A percentile compares a stretch with the other conserved stretches of the same genome.
Evolutionary conservation across 2,329 filamentous ascomycete species (phyloP).

Genomic region (Scleromitrula shiraiana): DNA sequence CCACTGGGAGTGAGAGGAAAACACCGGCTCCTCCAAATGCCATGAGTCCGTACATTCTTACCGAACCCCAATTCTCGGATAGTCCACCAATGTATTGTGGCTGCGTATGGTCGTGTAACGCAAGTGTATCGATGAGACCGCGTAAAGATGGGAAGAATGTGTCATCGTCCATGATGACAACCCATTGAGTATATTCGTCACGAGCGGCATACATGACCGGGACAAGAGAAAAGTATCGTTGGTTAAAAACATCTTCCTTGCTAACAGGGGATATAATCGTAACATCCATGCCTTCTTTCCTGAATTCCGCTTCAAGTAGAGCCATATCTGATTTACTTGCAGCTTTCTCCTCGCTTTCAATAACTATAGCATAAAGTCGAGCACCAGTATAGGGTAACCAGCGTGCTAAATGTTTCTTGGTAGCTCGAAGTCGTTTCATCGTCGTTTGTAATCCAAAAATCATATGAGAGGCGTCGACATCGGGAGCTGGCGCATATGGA

Average conservation of each 20-base stretch:
- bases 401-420: constrained; percentile 25
- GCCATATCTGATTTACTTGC: constrained; percentile 23
- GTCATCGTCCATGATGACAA: constrained; percentile 27
- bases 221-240: constrained; percentile 39
- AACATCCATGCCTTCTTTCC: constrained; percentile 22
- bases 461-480: constrained; percentile 46
- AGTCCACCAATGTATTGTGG: constrained; percentile 25
- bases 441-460: constrained; percentile 34
- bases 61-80: constrained; percentile 27
- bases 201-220: constrained; percentile 34
- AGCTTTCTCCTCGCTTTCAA: constrained; percentile 21
- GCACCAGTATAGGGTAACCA: constrained; percentile 28
- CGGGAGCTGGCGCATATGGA: constrained; percentile 9
- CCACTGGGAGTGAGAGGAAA: constrained; percentile 24
- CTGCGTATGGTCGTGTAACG: constrained; percentile 21
- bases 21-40: constrained; percentile 28
- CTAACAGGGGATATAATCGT: constrained; percentile 23
- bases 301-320: constrained; percentile 22
- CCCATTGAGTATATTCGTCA: constrained; percentile 31
- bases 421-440: constrained; percentile 23
- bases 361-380: constrained; percentile 25
- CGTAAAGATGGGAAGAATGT: constrained; percentile 29
- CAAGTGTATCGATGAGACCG: constrained; percentile 28
- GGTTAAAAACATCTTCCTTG: constrained; percentile 20
- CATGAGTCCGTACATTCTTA: constrained; percentile 29